These are phyloP conservation scores for Coriolopsis trogii DNA, from an alignment of 1,284 basidiomycete species.

Conservation along the genomic window DNA sequence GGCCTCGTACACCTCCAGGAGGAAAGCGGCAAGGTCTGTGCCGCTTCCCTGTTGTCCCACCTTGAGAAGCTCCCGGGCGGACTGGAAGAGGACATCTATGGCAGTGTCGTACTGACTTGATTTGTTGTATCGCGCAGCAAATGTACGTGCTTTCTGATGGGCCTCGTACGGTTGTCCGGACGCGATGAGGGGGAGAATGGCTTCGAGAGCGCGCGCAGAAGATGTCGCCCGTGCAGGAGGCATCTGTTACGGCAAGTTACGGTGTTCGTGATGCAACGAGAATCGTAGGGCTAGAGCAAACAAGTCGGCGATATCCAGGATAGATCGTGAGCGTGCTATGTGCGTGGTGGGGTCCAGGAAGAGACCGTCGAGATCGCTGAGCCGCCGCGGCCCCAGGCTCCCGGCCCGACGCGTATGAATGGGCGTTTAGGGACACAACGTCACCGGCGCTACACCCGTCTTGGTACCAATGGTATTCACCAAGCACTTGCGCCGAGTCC, in stretches of 20 bases:
- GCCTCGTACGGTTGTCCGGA: slow-evolving; percentile 82
- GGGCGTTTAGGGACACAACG: too few relatives aligned
- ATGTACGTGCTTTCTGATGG: slow-evolving; percentile 94
- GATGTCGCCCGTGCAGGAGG: slow-evolving; percentile 39
- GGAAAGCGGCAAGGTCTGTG: slow-evolving; percentile 75
- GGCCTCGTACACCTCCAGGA: slow-evolving; percentile 81
- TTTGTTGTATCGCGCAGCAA: slow-evolving; percentile 84
- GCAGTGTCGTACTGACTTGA: slow-evolving; percentile 80
- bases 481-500: too few relatives aligned
- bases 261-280: neutral
- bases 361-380: too few relatives aligned
- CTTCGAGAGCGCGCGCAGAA: slow-evolving; percentile 67
- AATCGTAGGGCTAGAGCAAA: too few relatives aligned
- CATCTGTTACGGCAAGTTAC: slow-evolving; percentile 18
- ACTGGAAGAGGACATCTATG: slow-evolving; percentile 87
- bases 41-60: slow-evolving; percentile 87
- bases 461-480: too few relatives aligned
- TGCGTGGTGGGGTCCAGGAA: too few relatives aligned
- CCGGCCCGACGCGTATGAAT: too few relatives aligned
- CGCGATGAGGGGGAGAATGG: slow-evolving; percentile 75
- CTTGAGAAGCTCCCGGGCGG: slow-evolving; percentile 84
- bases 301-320: too few relatives aligned
- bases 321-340: too few relatives aligned
- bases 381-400: too few relatives aligned
- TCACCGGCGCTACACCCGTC: too few relatives aligned